Base-by-base conservation (phyloP, 257 asterid species). In the Salvia splendens region DNA sequence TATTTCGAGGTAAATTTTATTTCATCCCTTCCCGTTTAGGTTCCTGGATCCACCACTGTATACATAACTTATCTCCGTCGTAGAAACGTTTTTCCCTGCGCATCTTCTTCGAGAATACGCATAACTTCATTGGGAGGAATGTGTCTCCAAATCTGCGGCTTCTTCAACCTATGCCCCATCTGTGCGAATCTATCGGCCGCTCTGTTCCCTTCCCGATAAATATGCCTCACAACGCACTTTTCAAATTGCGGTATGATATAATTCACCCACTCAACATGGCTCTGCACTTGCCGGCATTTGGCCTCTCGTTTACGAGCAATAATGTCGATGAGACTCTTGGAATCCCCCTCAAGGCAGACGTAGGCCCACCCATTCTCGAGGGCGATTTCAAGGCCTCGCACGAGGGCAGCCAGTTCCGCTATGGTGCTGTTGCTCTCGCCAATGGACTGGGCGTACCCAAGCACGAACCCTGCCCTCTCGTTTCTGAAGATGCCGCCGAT, bases 281-380 rank as follows among this genome's bases (percentile, higher is more conserved):
- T 76, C 42, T 77, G 80, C 16, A 82, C 80, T 70, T 81, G 55
- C n/a, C 45, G 30, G 71, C 96, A 85, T 60, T 51, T 70, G 12
- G 79, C 82, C 16, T 45, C 33, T 57, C 66, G 79, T 68, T 69
- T 80, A 40, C 57, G 35, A 10, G 73, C 67, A 20, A 89, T 84
- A 17, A 89, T 69, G 8, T 89, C 89, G 3, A 87, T 74, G 7
- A 84, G 28, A 6, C 83, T 72, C 77, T 85, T 87, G 53, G 86
- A 84, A 68, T 89, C 98, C 16, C 98, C 95, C 77, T 92, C 98
- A 1, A 89, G 67, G 90, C 91, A 84, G 8, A 89, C 58, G 11
- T 84, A 52, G 0, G 40, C 60, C 94, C 98, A 91, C 3, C 94
- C 89, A 14, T 89, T 82, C 33, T 91, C 92, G 5, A 84, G 47